phyloP scores from a whole-genome alignment of 2,329 filamentous ascomycete genomes.

The Fusarium scirpi region DNA sequence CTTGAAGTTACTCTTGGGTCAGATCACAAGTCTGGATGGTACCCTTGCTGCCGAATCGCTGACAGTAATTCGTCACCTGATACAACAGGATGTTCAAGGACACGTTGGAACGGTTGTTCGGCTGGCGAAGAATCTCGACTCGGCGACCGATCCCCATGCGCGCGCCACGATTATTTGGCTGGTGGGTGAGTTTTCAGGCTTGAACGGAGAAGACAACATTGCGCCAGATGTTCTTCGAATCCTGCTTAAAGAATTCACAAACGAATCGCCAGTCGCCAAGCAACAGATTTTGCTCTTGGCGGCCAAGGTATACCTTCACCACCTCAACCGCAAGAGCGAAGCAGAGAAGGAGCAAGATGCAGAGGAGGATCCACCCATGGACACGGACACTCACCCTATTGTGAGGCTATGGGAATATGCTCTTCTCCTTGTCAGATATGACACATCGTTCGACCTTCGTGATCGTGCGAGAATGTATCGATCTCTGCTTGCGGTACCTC shows the following conservation, averaged over 20 bases:
- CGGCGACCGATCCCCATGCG: conserved; percentile 86
- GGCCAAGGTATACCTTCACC: conserved; percentile 95
- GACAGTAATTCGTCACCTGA: conserved; percentile 94
- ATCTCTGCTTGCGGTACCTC: conserved; percentile 82
- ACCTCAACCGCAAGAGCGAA: conserved; percentile 75
- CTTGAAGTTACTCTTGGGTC: conserved; percentile 82
- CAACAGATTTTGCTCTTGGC: conserved; percentile 91
- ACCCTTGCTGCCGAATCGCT: conserved; percentile 91
- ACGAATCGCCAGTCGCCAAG: conserved; percentile 87
- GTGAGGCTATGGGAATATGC: conserved; percentile 86
- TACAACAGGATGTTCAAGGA: conserved; percentile 86
- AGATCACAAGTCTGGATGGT: conserved; percentile 89
- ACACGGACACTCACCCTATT: conserved; percentile 70
- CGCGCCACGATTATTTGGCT: conserved; percentile 97
- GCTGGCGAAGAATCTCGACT: conserved; percentile 90
- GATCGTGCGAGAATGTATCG: conserved; percentile 92
- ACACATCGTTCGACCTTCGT: conserved; percentile 93
- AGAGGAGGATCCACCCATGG: conserved; percentile 49
- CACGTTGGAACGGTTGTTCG: conserved; percentile 89
- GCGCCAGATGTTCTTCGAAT: conserved; percentile 93
- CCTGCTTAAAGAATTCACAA: conserved; percentile 83
- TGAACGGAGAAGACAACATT: conserved; percentile 86
- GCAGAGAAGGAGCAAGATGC: conserved; percentile 51
- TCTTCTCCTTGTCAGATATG: conserved; percentile 87
- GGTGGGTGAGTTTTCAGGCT: conserved; percentile 90